Evolutionary conservation across 2,329 filamentous ascomycete species (phyloP).

Genomic region (Trichoderma sp.): DNA sequence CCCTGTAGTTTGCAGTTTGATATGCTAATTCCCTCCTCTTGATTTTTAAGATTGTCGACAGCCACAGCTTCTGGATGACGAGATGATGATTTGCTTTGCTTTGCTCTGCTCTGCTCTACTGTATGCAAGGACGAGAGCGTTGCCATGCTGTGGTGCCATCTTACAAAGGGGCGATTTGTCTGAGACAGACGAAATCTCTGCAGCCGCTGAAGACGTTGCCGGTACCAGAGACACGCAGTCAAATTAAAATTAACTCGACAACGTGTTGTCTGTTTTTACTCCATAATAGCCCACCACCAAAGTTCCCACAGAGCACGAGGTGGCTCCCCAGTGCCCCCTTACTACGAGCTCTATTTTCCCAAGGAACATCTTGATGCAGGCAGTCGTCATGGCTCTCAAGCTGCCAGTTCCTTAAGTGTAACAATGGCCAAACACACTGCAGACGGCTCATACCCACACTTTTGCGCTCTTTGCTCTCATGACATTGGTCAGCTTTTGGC

Average conservation of each 20-base stretch:
- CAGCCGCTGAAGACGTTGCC: neutral
- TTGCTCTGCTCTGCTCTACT: neutral
- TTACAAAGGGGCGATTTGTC: neutral
- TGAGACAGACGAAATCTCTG: neutral
- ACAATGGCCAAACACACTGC: neutral
- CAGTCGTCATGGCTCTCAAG: neutral
- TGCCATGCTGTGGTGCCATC: neutral
- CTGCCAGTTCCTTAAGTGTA: neutral
- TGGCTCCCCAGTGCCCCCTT: neutral
- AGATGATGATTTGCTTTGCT: neutral
- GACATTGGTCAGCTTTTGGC: conserved; percentile 7
- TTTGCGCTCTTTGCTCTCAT: neutral
- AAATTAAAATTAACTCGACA: neutral
- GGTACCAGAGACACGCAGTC: neutral
- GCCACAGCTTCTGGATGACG: neutral
- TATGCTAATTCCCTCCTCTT: neutral
- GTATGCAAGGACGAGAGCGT: neutral
- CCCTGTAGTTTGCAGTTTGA: neutral
- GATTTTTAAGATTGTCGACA: neutral
- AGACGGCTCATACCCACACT: conserved; percentile 6
- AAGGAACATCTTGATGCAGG: neutral
- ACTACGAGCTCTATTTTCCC: neutral
- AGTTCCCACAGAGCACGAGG: neutral
- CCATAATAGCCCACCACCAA: neutral
- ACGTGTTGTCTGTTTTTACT: neutral